These are phyloP conservation scores for Pichia kluyveri DNA, from an alignment of 805 yeast species.

Conservation along the genomic window DNA sequence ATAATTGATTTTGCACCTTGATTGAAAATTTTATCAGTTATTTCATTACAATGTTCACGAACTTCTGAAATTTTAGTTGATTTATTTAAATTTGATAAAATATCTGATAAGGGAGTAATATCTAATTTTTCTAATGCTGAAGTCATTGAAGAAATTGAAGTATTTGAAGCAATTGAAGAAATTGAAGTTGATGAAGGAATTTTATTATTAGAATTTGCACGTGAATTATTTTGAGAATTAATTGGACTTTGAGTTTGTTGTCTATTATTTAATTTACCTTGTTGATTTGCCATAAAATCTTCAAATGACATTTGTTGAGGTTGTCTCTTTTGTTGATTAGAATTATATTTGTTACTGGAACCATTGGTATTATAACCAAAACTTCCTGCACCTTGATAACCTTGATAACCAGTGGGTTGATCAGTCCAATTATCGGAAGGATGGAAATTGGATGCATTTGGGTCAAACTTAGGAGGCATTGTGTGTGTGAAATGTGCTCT, in stretches of 20 bases:
- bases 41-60: conserved; percentile 42
- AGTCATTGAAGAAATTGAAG: conserved; percentile 68
- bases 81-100: conserved; percentile 41
- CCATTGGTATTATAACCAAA: conserved; percentile 2
- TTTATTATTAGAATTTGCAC: conserved; percentile 9
- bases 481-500: not conserved
- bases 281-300: conserved; percentile 30
- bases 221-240: conserved; percentile 25
- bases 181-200: conserved; percentile 16
- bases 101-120: conserved; percentile 56
- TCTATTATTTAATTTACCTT: conserved; percentile 7
- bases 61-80: conserved; percentile 47
- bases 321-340: conserved; percentile 11
- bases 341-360: conserved; percentile 10
- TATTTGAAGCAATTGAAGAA: conserved; percentile 36
- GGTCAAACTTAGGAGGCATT: conserved; percentile 36
- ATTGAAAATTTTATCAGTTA: conserved; percentile 40
- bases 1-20: conserved; percentile 40
- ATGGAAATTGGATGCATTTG: conserved; percentile 24
- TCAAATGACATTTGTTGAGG: conserved; percentile 33
- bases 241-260: conserved; percentile 13
- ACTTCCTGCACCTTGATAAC: conserved; percentile 1
- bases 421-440: conserved; percentile 22
- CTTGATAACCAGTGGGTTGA: conserved; percentile 7
- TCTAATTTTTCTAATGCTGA: conserved; percentile 57